Evolutionary conservation across 1,139 yeast genomes (phyloP).

Genomic region (Sugiyamaella xylanicola): DNA sequence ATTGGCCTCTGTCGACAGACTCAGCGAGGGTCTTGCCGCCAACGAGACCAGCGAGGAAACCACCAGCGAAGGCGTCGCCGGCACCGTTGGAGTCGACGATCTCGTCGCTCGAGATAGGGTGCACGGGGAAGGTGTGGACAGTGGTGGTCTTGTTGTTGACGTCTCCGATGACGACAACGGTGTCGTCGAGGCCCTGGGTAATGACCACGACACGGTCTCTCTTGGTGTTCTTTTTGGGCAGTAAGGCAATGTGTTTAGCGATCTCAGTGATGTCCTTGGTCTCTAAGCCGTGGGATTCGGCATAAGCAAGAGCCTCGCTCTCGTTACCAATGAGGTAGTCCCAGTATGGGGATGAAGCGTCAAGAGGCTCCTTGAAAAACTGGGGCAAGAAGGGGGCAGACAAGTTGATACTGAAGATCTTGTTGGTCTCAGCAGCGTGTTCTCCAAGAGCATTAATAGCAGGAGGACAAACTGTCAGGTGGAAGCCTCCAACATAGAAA

Average conservation of each 20-base stretch:
- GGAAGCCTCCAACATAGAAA: slow-evolving; percentile 97
- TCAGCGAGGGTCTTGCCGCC: slow-evolving; percentile 63
- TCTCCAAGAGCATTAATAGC: slow-evolving; percentile 88
- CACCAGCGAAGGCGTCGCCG: slow-evolving; percentile 99
- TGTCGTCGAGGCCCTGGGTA: slow-evolving; percentile 88
- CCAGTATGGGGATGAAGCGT: slow-evolving; percentile 77
- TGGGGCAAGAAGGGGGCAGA: slow-evolving; percentile 97
- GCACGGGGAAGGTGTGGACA: slow-evolving; percentile 64
- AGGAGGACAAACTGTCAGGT: slow-evolving; percentile 94
- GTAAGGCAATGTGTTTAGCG: slow-evolving; percentile 77
- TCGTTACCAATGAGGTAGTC: slow-evolving; percentile 94
- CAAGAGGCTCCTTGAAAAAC: slow-evolving; percentile 91
- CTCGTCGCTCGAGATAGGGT: slow-evolving; percentile 63
- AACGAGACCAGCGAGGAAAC: slow-evolving; percentile 88
- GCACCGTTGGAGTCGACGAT: slow-evolving; percentile 97
- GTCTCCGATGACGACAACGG: slow-evolving; percentile 61
- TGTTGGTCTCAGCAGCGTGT: slow-evolving; percentile 85
- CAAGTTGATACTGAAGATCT: slow-evolving; percentile 81
- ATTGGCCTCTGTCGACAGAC: slow-evolving; percentile 85
- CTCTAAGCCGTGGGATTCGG: slow-evolving; percentile 71
- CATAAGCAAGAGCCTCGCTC: slow-evolving; percentile 94
- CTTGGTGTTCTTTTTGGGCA: slow-evolving; percentile 62
- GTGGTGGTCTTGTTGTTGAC: slow-evolving; percentile 50
- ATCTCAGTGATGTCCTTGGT: slow-evolving; percentile 69
- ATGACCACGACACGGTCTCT: slow-evolving; percentile 53